phyloP scores from a whole-genome alignment of 2,329 filamentous ascomycete genomes.

The Neoscytalidium dimidiatum region DNA sequence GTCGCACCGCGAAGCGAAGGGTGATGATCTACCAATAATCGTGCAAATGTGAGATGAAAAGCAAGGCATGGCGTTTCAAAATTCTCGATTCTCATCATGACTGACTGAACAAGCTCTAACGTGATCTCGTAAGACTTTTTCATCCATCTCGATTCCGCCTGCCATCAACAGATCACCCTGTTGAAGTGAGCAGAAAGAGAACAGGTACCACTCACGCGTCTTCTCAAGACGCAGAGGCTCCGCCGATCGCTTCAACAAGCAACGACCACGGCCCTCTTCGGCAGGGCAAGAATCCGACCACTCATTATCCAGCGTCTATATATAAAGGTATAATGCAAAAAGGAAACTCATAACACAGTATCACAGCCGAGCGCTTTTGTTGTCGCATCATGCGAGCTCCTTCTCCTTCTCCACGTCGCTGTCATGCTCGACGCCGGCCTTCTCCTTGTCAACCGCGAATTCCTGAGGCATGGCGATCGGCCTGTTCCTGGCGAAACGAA shows the following conservation, averaged over 20 bases:
- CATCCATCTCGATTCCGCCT: background rate
- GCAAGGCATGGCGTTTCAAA: too few species aligned
- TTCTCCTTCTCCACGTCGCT: conserved; percentile 6
- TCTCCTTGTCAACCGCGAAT: conserved; percentile 2
- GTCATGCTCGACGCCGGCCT: conserved; percentile 13
- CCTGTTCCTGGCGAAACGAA: conserved; percentile 21
- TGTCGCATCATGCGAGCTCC: background rate
- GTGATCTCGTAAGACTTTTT: background rate
- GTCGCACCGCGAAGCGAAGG: too few species aligned
- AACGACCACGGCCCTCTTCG: conserved; percentile 11
- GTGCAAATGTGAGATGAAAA: too few species aligned
- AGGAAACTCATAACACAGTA: background rate
- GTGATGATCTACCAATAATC: too few species aligned
- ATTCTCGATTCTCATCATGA: background rate
- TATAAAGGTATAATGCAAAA: background rate
- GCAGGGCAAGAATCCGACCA: background rate
- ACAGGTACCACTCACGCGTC: background rate
- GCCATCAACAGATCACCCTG: conserved; percentile 1
- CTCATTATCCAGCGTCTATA: background rate
- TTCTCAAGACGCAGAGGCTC: conserved; percentile 2
- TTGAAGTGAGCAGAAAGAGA: conserved; percentile 1
- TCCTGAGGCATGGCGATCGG: conserved; percentile 15
- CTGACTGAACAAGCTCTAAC: background rate
- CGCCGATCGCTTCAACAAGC: background rate
- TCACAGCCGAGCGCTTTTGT: background rate